Evolutionary conservation across 192 early-diverging fungal genomes (phyloP).

Genomic region (Backusella luteola): DNA sequence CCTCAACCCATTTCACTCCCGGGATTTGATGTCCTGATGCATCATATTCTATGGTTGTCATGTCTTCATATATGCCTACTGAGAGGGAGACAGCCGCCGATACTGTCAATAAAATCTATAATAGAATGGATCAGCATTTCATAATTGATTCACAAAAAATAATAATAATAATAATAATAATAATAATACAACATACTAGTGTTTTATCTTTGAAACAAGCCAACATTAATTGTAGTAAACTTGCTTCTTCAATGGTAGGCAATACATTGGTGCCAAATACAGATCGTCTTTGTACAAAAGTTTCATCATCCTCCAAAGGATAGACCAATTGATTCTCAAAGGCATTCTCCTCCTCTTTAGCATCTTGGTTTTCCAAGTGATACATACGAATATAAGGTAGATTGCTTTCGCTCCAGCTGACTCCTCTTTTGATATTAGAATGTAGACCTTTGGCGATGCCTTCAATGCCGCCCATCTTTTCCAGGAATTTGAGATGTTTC

Average conservation of each 20-base stretch:
- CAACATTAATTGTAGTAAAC: conserved; percentile 74
- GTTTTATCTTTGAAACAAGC: conserved; percentile 82
- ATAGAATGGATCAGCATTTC: background rate
- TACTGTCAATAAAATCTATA: conserved; percentile 66
- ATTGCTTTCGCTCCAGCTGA: conserved; percentile 1
- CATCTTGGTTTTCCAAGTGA: background rate
- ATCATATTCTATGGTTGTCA: conserved; percentile 41
- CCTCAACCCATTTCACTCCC: conserved; percentile 83
- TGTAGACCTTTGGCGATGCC: conserved; percentile 49
- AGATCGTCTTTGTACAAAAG: conserved; percentile 55
- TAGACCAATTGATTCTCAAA: background rate
- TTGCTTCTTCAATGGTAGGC: conserved; percentile 63
- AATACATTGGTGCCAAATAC: conserved; percentile 72
- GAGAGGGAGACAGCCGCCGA: conserved; percentile 79
- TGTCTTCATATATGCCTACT: conserved; percentile 82
- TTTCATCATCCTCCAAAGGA: background rate
- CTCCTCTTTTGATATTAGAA: conserved; percentile 30
- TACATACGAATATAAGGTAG: conserved; percentile 8
- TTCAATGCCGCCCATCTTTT: conserved; percentile 41
- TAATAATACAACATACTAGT: conserved; percentile 42
- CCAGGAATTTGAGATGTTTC: conserved; percentile 45
- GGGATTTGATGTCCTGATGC: conserved; percentile 31
- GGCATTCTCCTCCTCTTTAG: background rate
- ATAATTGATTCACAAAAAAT: background rate
- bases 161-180: background rate